Base-by-base conservation (phyloP, 2,329 filamentous ascomycete species). In the Trichoderma koningiopsis region DNA sequence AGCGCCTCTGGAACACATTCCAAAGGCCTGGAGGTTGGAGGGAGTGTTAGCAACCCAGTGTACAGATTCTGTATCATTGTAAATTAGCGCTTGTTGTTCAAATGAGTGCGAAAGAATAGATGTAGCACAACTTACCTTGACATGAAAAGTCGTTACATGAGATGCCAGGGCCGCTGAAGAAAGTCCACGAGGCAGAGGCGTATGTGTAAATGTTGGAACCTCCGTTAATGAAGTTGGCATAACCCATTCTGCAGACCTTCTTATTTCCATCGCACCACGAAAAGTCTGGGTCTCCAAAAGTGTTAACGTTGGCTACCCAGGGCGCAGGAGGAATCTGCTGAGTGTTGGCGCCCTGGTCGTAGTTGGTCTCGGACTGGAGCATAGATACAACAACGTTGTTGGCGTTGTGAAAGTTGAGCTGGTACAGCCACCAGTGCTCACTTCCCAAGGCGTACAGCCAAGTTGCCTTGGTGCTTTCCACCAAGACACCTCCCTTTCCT, bases 401-500 rank as follows among this genome's bases (percentile, higher is more conserved):
- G 0, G 86, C 85, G 43, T 79, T 77, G 59, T 81, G 79, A 63
- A 88, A 76, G 71, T 87, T 85, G 72, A 88, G 83, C 76, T 89
- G 85, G 77, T 89, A 89, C 59, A 89, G 76, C 76, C 84, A 83
- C 77, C 83, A 84, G 75, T 89, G 87, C 78, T 89, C 87, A 57
- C 81, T 84, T 3, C 86, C 84, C 58, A 77, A 37, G 6, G 73
- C 76, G 55, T 75, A 72, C 43, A 88, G 77, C 87, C 86, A 88
- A 27, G 82, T 85, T 2, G 83, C 83, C 7, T 79, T 78, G 19
- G 80, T 81, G 19, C 81, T 81, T 72, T 86, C 82, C 52, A 85
- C 77, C 2, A 85, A 77, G 0, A 82, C 74, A 37, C 85, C 84
- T 16, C 86, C 82, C 55, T 84, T 87, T 40, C 77, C 82, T 4